Percentiles rank a stretch among this genome's conserved stretches.
phyloP scores from a whole-genome alignment of 2,329 filamentous ascomycete genomes.

The Cercospora nicotianae region DNA sequence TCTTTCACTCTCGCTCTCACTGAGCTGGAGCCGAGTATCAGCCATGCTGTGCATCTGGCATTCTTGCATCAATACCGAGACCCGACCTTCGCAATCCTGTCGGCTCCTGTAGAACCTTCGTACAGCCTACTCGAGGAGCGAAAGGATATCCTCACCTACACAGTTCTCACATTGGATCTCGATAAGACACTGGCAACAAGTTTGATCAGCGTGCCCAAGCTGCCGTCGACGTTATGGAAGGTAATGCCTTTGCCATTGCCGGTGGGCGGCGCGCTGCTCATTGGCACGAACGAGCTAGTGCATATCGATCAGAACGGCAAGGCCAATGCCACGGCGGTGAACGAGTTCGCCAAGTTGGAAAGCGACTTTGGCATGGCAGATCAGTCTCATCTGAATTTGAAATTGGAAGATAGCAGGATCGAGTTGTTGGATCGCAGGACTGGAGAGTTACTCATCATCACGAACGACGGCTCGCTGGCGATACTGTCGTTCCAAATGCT shows the following conservation, averaged over 20 bases:
- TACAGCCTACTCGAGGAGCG: slow-evolving; percentile 70
- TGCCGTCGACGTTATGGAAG: slow-evolving; percentile 83
- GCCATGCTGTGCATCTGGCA: slow-evolving; percentile 85
- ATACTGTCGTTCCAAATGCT: slow-evolving; percentile 82
- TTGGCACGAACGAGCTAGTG: slow-evolving; percentile 87
- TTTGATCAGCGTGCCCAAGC: slow-evolving; percentile 77
- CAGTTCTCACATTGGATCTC: slow-evolving; percentile 91
- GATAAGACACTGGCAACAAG: slow-evolving; percentile 92
- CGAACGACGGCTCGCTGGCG: slow-evolving; percentile 72
- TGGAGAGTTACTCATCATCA: slow-evolving; percentile 80
- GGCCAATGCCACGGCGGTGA: slow-evolving; percentile 87
- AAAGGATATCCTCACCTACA: slow-evolving; percentile 84
- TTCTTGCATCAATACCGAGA: slow-evolving; percentile 97
- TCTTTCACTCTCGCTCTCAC: slow-evolving; percentile 93
- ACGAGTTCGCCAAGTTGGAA: slow-evolving; percentile 78
- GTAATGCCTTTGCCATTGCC: slow-evolving; percentile 81
- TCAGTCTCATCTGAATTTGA: slow-evolving; percentile 76
- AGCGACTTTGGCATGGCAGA: slow-evolving; percentile 84
- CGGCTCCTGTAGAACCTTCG: slow-evolving; percentile 72
- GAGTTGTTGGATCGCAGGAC: slow-evolving; percentile 73
- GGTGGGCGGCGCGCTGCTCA: slow-evolving; percentile 81
- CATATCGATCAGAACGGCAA: slow-evolving; percentile 96
- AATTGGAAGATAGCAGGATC: slow-evolving; percentile 76
- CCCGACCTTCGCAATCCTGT: slow-evolving; percentile 93
- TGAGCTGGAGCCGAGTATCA: slow-evolving; percentile 79